These are phyloP conservation scores for Colletotrichum trifolii DNA, from an alignment of 2,329 filamentous ascomycete genomes.

Conservation along the genomic window DNA sequence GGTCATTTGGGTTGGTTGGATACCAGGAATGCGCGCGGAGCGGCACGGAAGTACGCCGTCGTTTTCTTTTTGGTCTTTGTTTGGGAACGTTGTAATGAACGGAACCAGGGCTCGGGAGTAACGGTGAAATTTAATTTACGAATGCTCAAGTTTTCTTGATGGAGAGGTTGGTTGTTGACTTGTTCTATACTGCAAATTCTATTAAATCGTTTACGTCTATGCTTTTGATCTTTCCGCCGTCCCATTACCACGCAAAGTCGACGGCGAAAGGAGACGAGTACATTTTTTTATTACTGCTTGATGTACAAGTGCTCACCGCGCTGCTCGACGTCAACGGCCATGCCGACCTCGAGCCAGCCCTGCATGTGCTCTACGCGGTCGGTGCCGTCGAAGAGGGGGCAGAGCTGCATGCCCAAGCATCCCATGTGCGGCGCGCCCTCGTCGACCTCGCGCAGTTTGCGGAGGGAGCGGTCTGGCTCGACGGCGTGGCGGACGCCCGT, in stretches of 20 bases:
- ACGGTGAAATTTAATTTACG: too few relatives aligned
- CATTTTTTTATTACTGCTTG: slow-evolving; percentile 41
- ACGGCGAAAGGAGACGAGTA: background rate
- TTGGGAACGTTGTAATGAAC: too few relatives aligned
- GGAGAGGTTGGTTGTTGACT: too few relatives aligned
- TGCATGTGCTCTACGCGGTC: slow-evolving; percentile 44
- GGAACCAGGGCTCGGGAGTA: too few relatives aligned
- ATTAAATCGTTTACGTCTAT: too few relatives aligned
- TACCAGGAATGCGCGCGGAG: slow-evolving; percentile 17
- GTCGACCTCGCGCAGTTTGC: slow-evolving; percentile 70
- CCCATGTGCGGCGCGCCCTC: slow-evolving; percentile 65
- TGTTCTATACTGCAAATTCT: too few relatives aligned
- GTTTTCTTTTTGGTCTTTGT: slow-evolving; percentile 4
- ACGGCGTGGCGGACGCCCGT: slow-evolving; percentile 65
- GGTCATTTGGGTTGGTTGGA: slow-evolving; percentile 19
- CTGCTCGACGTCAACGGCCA: slow-evolving; percentile 62
- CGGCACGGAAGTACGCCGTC: background rate
- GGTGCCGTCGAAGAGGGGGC: slow-evolving; percentile 60
- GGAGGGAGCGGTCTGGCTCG: slow-evolving; percentile 69
- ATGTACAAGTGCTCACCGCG: slow-evolving; percentile 58
- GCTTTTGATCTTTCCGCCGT: too few relatives aligned
- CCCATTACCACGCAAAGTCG: too few relatives aligned
- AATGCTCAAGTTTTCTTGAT: too few relatives aligned
- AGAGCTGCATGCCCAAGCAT: slow-evolving; percentile 75
- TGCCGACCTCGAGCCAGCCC: slow-evolving; percentile 65